Conservation (phyloP, 768 basidiomycete genomes). For the Serendipita indica region DNA sequence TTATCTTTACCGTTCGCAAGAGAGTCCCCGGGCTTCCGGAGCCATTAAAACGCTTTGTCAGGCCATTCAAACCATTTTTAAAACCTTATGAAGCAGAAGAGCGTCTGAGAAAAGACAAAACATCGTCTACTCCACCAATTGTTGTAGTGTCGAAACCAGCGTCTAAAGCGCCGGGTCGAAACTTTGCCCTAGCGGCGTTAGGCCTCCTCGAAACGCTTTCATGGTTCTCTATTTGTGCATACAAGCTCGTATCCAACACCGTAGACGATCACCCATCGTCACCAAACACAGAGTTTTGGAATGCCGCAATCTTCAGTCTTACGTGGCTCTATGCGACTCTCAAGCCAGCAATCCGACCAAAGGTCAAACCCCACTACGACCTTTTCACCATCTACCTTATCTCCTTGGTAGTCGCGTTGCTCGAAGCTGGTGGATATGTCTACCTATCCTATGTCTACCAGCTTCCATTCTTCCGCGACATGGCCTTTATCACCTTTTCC, state of each 20-base stretch:
- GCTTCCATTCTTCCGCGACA: conserved; percentile 27
- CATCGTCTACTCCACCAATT: not conserved
- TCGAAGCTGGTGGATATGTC: conserved; percentile 38
- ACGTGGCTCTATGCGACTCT: conserved; percentile 55
- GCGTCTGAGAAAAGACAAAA: not conserved
- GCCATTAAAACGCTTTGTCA: not conserved
- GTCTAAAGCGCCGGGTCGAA: not conserved
- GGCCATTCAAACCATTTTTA: conserved; percentile 2
- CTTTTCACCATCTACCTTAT: conserved; percentile 44
- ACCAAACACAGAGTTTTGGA: not conserved
- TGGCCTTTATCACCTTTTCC: conserved; percentile 17
- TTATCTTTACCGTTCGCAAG: not conserved
- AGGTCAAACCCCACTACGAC: conserved; percentile 45
- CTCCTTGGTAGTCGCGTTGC: conserved; percentile 31
- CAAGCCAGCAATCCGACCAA: conserved; percentile 38
- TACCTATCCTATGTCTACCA: conserved; percentile 36
- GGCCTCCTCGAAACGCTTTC: not conserved
- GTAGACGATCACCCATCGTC: not conserved
- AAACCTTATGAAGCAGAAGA: conserved; percentile 4
- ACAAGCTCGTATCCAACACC: not conserved
- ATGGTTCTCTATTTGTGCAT: not conserved
- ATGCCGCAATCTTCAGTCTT: conserved; percentile 31
- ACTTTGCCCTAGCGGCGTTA: not conserved
- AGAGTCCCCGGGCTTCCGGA: not conserved
- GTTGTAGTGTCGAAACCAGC: not conserved